Conservation (phyloP, 1,284 basidiomycete genomes). For the Exobasidium rhododendri region DNA sequence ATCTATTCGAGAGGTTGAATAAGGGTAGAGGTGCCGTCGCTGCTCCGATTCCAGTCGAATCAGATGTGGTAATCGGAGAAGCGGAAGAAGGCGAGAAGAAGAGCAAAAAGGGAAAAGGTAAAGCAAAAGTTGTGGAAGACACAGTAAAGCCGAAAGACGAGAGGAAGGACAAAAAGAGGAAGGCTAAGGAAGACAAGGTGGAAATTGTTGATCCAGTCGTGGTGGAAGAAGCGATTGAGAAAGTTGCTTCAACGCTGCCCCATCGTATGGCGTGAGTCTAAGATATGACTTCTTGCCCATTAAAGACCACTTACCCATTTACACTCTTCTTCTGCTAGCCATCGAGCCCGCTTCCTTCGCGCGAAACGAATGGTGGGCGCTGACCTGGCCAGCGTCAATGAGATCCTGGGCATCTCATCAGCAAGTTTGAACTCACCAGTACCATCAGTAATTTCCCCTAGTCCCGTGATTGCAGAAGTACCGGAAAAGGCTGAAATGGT, state of each 20-base stretch:
- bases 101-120: constrained; percentile 22
- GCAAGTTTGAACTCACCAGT: constrained; percentile 23
- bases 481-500: constrained; percentile 17
- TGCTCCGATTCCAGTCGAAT: constrained; percentile 15
- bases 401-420: constrained; percentile 47
- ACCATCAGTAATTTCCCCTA: constrained; percentile 16
- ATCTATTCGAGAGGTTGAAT: constrained; percentile 51
- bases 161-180: constrained; percentile 28
- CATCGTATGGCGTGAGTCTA: constrained; percentile 14
- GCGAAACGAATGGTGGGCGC: constrained; percentile 47
- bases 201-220: constrained; percentile 17
- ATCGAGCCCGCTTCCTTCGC: constrained; percentile 47
- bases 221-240: constrained; percentile 4
- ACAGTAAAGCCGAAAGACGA: constrained; percentile 20
- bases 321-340: constrained; percentile 13
- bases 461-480: constrained; percentile 5
- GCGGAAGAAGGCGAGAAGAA: constrained; percentile 20
- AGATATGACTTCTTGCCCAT: not conserved
- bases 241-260: not conserved
- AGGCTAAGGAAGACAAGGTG: constrained; percentile 16
- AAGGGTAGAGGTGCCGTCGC: constrained; percentile 22
- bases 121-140: constrained; percentile 25
- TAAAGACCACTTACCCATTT: not conserved
- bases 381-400: constrained; percentile 43
- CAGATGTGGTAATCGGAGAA: constrained; percentile 12